phyloP scores from a whole-genome alignment of 75 land plant genomes.

The Picea glauca region DNA sequence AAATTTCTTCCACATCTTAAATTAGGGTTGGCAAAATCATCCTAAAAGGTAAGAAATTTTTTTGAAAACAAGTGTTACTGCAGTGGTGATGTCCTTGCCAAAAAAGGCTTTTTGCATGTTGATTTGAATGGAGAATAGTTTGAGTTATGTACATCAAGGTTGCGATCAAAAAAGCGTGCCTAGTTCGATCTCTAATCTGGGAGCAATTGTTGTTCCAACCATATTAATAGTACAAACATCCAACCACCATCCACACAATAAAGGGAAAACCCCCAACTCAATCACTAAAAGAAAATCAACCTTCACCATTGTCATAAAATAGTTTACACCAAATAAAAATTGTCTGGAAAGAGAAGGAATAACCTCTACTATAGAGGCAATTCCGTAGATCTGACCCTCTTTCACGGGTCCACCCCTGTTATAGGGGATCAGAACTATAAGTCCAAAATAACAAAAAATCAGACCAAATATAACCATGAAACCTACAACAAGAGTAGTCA shows the following conservation, averaged over 20 bases:
- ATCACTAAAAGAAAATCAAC: slow-evolving; percentile 91
- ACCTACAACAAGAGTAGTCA: slow-evolving; percentile 87
- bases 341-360: slow-evolving; percentile 76
- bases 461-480: slow-evolving; percentile 65
- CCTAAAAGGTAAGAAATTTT: no score
- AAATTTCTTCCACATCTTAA: no score
- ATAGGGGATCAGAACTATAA: slow-evolving; percentile 73
- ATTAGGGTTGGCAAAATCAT: no score
- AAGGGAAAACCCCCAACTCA: slow-evolving; percentile 92
- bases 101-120: no score
- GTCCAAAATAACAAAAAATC: slow-evolving; percentile 57
- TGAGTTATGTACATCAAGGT: no score
- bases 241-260: slow-evolving; percentile 98
- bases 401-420: slow-evolving; percentile 74
- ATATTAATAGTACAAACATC: slow-evolving; percentile 90
- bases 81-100: no score
- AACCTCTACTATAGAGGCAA: slow-evolving; percentile 68
- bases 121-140: no score
- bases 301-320: slow-evolving; percentile 85
- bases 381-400: slow-evolving; percentile 64
- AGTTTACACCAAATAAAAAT: slow-evolving; percentile 68
- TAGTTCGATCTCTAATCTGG: no score
- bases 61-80: no score
- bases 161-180: no score
- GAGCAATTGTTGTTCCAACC: slow-evolving; percentile 61